These are phyloP conservation scores for Polysphondylium violaceum DNA, from an alignment of 78 protist genomes.

Conservation along the genomic window DNA sequence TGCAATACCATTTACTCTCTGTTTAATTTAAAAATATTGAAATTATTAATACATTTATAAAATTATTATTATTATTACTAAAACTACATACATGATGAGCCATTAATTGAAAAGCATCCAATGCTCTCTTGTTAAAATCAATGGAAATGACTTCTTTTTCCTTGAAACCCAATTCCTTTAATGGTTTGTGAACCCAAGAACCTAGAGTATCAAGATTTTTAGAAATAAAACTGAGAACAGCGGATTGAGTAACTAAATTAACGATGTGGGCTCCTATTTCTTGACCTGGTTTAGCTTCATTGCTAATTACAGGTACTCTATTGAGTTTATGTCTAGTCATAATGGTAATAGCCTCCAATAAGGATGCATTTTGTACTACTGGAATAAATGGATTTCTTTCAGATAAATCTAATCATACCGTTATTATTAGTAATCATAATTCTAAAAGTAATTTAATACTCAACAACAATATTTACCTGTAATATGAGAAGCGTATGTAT, in stretches of 20 bases:
- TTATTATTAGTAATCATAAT: too few relatives aligned
- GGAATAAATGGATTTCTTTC: constrained; percentile 70
- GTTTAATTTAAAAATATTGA: background rate
- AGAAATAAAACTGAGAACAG: constrained; percentile 23
- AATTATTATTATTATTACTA: background rate
- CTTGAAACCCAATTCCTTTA: constrained; percentile 44
- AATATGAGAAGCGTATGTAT: constrained; percentile 46
- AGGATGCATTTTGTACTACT: constrained; percentile 70
- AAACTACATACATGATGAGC: constrained; percentile 16
- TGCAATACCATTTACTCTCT: constrained; percentile 73
- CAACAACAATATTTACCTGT: constrained; percentile 44
- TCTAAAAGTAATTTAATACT: too few relatives aligned
- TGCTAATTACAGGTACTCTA: constrained; percentile 55
- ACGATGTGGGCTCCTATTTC: constrained; percentile 20
- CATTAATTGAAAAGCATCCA: constrained; percentile 77
- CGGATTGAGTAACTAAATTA: constrained; percentile 66
- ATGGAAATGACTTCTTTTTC: constrained; percentile 60
- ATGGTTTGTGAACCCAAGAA: constrained; percentile 47
- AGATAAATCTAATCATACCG: constrained; percentile 36
- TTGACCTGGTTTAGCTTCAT: too few relatives aligned
- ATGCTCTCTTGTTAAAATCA: constrained; percentile 42
- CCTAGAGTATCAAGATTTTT: constrained; percentile 55
- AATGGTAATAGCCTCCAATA: constrained; percentile 71
- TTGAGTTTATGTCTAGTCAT: constrained; percentile 60
- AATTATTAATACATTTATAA: background rate